Evolutionary conservation across 2,329 filamentous ascomycete species (phyloP), one percentile per base, ranked within the genome.

Genomic region (Aspergillus aculeatus): DNA sequence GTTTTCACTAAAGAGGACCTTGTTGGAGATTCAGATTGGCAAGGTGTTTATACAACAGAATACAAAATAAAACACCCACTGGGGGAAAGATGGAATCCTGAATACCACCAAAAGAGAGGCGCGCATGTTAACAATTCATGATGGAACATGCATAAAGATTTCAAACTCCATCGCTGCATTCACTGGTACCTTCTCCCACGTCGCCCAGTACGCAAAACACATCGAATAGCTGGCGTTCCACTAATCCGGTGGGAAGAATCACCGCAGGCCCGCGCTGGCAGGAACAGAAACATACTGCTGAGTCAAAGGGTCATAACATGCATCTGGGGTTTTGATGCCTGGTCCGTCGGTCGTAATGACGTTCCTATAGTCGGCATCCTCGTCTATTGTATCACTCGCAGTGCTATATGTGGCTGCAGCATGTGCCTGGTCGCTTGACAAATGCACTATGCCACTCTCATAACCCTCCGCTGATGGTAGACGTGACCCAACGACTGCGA

Each of bases 391-490:
- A 9, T 44, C 38, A 44, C 16, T 44, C 14, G 38, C 38, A 9
- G 38, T 44, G 38, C 38, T 44, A 16, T 19, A 44, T 44, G 38
- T 44, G 38, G 38, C 38, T 19, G 38, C 12, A 44, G 38, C 12
- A 12, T 44, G 38, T 16, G 38, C 6, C 38, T 44, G 38, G 16
- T 44, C 16, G 16, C 38, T 44, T 21, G 47, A 5, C n/a, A 48
- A 24, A 31, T 48, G 31, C 26, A 21, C 23, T 21, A 12, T 19
- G n/a, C 24, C 41, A 5, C 19, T n/a, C 41, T 48, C 38, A 24
- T n/a, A 26, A 14, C 48, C 19, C 41, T 54, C 52, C 26, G 14
- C 63, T 72, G 57, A 68, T 67, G 32, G 62, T 51, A 38, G 21
- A 31, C n/a, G n/a, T 19, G 35, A 35, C 6, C 29, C 19, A 35